These are phyloP conservation scores for Zygoascus tannicola DNA, from an alignment of 805 yeast genomes.

Conservation along the genomic window DNA sequence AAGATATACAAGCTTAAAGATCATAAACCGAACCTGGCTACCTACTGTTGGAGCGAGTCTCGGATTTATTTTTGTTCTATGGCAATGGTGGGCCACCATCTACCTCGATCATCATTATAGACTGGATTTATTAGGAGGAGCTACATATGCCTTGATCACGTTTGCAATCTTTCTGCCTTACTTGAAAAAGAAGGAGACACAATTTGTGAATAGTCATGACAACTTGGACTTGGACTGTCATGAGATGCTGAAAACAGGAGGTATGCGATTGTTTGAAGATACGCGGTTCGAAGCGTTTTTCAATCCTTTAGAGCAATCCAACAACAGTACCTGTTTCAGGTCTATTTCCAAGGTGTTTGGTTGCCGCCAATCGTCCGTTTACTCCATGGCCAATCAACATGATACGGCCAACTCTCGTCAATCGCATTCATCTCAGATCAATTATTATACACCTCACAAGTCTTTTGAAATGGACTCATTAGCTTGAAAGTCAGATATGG, in stretches of 20 bases:
- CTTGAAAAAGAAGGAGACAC: constrained; percentile 30
- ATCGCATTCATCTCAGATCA: neutral
- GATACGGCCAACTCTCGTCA: too few species aligned
- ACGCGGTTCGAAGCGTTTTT: constrained; percentile 43
- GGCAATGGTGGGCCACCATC: constrained; percentile 72
- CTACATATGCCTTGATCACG: constrained; percentile 39
- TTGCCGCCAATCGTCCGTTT: too few species aligned
- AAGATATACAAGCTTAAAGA: constrained; percentile 31
- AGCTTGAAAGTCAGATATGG: too few species aligned
- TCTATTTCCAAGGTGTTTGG: too few species aligned
- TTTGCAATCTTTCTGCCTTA: constrained; percentile 35
- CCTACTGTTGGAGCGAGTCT: constrained; percentile 18
- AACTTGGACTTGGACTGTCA: neutral
- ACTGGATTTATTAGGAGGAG: constrained; percentile 49
- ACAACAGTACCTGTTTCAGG: too few species aligned
- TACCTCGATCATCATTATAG: constrained; percentile 68
- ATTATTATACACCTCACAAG: neutral
- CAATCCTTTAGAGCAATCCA: constrained; percentile 35
- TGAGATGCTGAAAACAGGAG: constrained; percentile 26
- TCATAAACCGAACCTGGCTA: constrained; percentile 1
- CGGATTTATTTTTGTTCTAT: constrained; percentile 36
- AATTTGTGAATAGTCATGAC: constrained; percentile 18
- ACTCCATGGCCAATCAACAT: too few species aligned
- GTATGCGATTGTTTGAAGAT: constrained; percentile 54
- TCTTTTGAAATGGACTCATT: neutral